Conservation (phyloP, 2,329 filamentous ascomycete genomes). For the Arachnomyces sp. region DNA sequence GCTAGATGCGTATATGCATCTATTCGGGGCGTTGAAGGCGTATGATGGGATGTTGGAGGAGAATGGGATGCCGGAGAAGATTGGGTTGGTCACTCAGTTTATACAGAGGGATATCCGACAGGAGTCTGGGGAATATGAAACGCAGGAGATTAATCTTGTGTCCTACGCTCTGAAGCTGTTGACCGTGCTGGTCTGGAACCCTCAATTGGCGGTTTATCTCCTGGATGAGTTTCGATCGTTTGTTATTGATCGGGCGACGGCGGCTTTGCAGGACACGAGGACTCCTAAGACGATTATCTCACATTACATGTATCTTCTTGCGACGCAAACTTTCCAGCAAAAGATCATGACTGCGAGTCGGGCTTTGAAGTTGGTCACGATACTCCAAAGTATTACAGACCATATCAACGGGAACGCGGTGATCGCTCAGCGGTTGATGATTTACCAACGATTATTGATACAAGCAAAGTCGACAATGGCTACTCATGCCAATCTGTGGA, state of each 20-base stretch:
- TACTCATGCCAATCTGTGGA: slow-evolving; percentile 62
- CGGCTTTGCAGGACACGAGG: slow-evolving; percentile 58
- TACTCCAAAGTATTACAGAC: slow-evolving; percentile 63
- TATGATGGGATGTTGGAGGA: slow-evolving; percentile 75
- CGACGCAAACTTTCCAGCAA: slow-evolving; percentile 66
- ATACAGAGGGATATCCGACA: slow-evolving; percentile 71
- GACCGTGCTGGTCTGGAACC: slow-evolving; percentile 65
- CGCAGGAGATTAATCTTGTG: slow-evolving; percentile 59
- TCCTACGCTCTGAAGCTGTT: slow-evolving; percentile 72
- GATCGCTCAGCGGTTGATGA: slow-evolving; percentile 63
- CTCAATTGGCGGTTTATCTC: slow-evolving; percentile 60
- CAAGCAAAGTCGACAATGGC: slow-evolving; percentile 65
- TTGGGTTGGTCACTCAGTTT: slow-evolving; percentile 69
- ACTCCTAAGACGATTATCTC: slow-evolving; percentile 70
- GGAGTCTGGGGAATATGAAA: slow-evolving; percentile 46
- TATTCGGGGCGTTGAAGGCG: slow-evolving; percentile 66
- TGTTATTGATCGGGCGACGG: slow-evolving; percentile 72
- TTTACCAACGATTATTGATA: slow-evolving; percentile 69
- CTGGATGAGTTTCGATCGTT: slow-evolving; percentile 71
- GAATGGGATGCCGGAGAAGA: slow-evolving; percentile 63
- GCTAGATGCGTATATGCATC: slow-evolving; percentile 76
- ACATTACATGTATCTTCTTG: slow-evolving; percentile 71
- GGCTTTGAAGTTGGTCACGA: slow-evolving; percentile 60
- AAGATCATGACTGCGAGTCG: slow-evolving; percentile 67
- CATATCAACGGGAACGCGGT: slow-evolving; percentile 74